A percentile compares a stretch with the other conserved stretches of the same genome.
phyloP scores from a whole-genome alignment of 192 early-diverging fungal species.

The Chytriomyces confervae region DNA sequence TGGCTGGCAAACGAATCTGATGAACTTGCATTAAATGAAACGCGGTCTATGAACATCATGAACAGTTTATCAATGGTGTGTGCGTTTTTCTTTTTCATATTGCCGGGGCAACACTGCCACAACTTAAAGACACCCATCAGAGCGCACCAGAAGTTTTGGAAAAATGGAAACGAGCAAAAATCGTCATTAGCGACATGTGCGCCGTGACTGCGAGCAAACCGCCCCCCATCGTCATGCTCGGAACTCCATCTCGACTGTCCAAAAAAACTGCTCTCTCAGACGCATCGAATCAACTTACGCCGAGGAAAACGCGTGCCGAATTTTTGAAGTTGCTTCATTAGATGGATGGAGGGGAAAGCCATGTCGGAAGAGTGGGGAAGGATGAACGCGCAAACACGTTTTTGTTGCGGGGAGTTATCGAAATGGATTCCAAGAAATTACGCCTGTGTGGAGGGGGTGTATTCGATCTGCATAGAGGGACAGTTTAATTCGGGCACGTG shows the following conservation, averaged over 20 bases:
- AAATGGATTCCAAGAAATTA: too few relatives aligned
- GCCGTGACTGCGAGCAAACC: neutral
- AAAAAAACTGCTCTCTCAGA: neutral
- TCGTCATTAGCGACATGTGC: constrained; percentile 18
- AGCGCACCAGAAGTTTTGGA: neutral
- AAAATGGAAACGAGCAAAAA: constrained; percentile 21
- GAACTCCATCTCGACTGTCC: neutral
- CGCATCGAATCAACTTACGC: neutral
- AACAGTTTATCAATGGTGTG: neutral
- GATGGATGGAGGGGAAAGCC: neutral
- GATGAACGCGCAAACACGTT: too few relatives aligned
- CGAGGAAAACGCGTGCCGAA: constrained; percentile 18
- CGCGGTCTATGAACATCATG: neutral
- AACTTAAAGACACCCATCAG: neutral
- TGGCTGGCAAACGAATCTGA: neutral
- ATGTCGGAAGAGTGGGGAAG: too few relatives aligned
- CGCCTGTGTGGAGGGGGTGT: neutral
- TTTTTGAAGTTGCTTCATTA: constrained; percentile 15
- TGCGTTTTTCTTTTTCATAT: neutral
- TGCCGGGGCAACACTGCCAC: neutral
- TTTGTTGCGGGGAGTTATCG: too few relatives aligned
- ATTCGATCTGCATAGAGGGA: neutral
- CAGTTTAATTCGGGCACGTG: neutral
- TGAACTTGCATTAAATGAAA: constrained; percentile 1
- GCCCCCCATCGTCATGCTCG: neutral